Evolutionary conservation across 495 filamentous ascomycete genomes (phyloP).

Genomic region (Cudoniella acicularis): DNA sequence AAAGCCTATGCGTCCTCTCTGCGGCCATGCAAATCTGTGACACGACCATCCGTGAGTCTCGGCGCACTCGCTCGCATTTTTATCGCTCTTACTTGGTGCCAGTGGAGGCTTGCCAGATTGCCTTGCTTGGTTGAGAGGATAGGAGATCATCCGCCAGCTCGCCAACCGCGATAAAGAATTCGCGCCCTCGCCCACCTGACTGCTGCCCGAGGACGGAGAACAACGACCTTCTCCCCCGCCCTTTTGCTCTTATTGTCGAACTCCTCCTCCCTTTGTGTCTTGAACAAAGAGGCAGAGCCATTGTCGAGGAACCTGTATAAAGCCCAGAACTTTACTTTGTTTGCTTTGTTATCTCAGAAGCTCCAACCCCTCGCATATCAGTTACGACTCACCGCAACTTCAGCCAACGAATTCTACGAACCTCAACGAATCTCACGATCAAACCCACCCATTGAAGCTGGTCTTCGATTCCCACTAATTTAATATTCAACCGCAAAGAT

Average conservation of each 20-base stretch:
- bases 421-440: background rate
- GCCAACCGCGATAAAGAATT: constrained; percentile 20
- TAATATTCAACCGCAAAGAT: constrained; percentile 32
- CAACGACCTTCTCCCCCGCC: background rate
- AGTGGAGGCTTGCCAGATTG: constrained; percentile 15
- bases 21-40: background rate
- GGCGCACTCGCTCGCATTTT: constrained; percentile 4
- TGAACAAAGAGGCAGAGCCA: background rate
- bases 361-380: background rate
- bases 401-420: background rate
- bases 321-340: background rate
- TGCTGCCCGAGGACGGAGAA: background rate
- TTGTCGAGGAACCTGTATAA: background rate
- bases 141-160: background rate
- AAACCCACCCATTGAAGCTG: constrained; percentile 19
- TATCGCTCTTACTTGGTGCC: constrained; percentile 14
- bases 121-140: constrained; percentile 18
- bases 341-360: background rate
- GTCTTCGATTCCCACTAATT: constrained; percentile 15
- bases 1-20: constrained; percentile 8
- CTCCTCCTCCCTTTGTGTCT: background rate
- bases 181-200: constrained; percentile 15
- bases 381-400: constrained; percentile 5
- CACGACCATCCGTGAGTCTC: background rate
- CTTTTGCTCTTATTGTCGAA: background rate